These are phyloP conservation scores for Zarea fungicola DNA, from an alignment of 2,329 filamentous ascomycete genomes.

Conservation along the genomic window DNA sequence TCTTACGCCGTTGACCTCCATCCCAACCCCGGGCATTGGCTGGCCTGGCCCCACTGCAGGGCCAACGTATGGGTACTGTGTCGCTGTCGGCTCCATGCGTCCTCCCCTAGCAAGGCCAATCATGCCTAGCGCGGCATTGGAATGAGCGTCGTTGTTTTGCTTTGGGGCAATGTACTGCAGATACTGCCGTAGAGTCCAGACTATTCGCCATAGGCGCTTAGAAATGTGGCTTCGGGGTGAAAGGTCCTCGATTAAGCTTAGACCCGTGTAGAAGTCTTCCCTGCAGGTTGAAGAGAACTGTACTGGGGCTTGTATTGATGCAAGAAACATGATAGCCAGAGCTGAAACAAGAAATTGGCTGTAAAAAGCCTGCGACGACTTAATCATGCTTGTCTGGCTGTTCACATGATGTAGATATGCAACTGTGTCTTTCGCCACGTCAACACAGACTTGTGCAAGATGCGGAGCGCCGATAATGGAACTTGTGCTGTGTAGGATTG, in stretches of 20 bases:
- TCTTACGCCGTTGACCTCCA: neutral
- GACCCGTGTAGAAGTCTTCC: slow-evolving; percentile 73
- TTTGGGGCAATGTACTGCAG: slow-evolving; percentile 62
- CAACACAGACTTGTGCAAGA: slow-evolving; percentile 69
- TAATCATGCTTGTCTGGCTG: slow-evolving; percentile 66
- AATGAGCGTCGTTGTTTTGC: slow-evolving; percentile 44
- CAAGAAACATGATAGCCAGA: slow-evolving; percentile 70
- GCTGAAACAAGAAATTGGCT: slow-evolving; percentile 75
- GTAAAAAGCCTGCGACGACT: slow-evolving; percentile 68
- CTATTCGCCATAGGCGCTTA: slow-evolving; percentile 67
- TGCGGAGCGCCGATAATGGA: slow-evolving; percentile 73
- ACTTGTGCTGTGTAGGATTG: slow-evolving; percentile 76
- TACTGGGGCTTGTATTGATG: slow-evolving; percentile 68
- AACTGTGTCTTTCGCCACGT: slow-evolving; percentile 72
- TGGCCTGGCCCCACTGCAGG: neutral
- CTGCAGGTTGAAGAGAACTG: slow-evolving; percentile 64
- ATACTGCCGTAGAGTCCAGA: slow-evolving; percentile 65
- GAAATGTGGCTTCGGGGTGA: slow-evolving; percentile 67
- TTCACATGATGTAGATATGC: slow-evolving; percentile 66
- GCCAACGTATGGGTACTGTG: neutral
- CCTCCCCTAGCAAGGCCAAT: slow-evolving; percentile 43
- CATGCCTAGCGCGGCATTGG: slow-evolving; percentile 49
- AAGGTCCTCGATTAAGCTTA: slow-evolving; percentile 68
- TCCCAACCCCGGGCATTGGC: neutral
- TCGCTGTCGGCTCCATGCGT: neutral